Evolutionary conservation across 495 filamentous ascomycete species (phyloP), one percentile per base, ranked within the genome.

Genomic region (Tuber borchii): DNA sequence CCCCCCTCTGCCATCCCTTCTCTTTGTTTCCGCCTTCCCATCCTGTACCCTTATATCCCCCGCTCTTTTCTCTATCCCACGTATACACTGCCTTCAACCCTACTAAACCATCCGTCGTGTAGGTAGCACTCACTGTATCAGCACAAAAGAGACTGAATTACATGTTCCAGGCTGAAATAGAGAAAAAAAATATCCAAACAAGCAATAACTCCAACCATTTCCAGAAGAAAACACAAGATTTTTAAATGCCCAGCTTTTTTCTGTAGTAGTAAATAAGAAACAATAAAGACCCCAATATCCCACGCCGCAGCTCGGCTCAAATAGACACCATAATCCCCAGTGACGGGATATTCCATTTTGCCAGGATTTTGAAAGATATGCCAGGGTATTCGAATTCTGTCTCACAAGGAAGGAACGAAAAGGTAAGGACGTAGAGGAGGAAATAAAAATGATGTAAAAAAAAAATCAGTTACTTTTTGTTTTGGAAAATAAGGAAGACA

Each of bases 191-290:
- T 34, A 65, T 34, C 5, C 14, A 65, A 65, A 34, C 26, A 34
- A 65, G 56, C 56, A 65, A 65, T 65, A 65, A 65, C 56, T 65
- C 56, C 56, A 34, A 65, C 56, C 56, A 65, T 65, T 65, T 65
- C 56, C 56, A 26, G 56, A 65, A 65, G 56, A 65, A 65, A 65
- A 31, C 56, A 65, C 56, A 65, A 65, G 26, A 65, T 65, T 65
- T 56, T 65, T 65, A 65, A 65, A 65, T 65, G 56, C 56, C 56
- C 56, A 26, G 56, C 34, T 31, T 65, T 65, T 56, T 65, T 65
- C 31, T 65, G 56, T 65, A 65, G 26, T 34, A 65, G 56, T 2
- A 34, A 65, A 65, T 16, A 12, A 65, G 56, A 65, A 16, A 65
- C 3, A 61, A 61, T 26, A 26, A 61, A 31, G 51, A 14, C 26